phyloP scores from a whole-genome alignment of 179 eudicot species.

The Drosera spatulata region DNA sequence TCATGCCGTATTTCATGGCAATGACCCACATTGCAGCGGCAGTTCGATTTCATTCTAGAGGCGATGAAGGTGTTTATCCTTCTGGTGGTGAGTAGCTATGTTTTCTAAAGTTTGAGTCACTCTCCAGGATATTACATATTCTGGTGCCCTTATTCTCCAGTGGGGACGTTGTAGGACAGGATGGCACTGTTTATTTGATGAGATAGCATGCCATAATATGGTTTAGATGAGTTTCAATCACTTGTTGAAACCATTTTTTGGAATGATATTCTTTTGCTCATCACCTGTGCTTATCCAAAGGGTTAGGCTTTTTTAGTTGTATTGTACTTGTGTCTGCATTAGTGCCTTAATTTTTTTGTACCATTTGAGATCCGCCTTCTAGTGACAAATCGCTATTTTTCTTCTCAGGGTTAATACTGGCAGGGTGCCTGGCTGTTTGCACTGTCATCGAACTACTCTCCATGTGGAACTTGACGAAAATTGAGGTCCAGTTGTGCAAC shows the following conservation, averaged over 20 bases:
- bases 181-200: too few species aligned
- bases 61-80: constrained; percentile 29
- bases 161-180: too few species aligned
- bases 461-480: constrained; percentile 95
- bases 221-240: too few species aligned
- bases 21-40: constrained; percentile 71
- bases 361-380: too few species aligned
- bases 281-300: background rate
- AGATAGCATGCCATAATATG: too few species aligned
- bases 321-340: background rate
- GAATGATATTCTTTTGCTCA: background rate
- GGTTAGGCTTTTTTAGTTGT: background rate
- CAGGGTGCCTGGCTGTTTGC: constrained; percentile 49
- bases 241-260: too few species aligned
- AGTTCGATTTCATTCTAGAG: constrained; percentile 30
- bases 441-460: constrained; percentile 77
- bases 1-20: constrained; percentile 78
- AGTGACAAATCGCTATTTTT: background rate
- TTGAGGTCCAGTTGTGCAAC: constrained; percentile 89
- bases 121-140: background rate
- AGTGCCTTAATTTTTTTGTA: background rate
- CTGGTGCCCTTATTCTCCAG: background rate
- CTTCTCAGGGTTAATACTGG: constrained; percentile 54
- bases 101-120: constrained; percentile 4
- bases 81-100: constrained; percentile 49